A percentile compares a stretch with the other conserved stretches of the same genome.
These are phyloP conservation scores for Trichomonas vaginalis DNA, from an alignment of 208 protist genomes.

Conservation along the genomic window DNA sequence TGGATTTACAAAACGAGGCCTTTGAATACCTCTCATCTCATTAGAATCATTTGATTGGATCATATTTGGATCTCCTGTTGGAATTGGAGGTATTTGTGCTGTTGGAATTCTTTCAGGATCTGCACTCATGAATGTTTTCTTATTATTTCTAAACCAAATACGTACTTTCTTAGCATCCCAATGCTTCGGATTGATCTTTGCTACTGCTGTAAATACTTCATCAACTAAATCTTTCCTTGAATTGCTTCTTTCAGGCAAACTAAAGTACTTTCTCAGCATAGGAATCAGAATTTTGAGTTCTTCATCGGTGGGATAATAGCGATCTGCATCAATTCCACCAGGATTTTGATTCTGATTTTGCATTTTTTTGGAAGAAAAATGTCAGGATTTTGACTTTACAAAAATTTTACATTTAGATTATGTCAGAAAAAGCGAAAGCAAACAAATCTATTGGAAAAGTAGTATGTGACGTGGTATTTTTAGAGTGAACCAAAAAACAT, in stretches of 20 bases:
- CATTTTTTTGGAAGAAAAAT: too few species aligned
- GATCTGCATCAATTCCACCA: background rate
- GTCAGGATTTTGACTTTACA: too few species aligned
- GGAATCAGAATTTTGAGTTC: background rate
- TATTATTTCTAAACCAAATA: slow-evolving; percentile 8
- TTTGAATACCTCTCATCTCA: background rate
- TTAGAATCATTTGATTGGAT: background rate
- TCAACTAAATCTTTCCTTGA: background rate
- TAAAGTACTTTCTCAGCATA: background rate
- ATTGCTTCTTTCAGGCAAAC: background rate
- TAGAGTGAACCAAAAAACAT: too few species aligned
- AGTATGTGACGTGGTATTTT: too few species aligned
- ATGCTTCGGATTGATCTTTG: background rate
- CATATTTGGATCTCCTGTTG: background rate
- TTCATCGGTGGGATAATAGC: background rate
- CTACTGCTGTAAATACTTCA: background rate
- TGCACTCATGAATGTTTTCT: background rate
- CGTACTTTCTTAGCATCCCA: background rate
- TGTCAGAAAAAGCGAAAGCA: too few species aligned
- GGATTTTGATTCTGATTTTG: too few species aligned
- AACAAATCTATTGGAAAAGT: too few species aligned
- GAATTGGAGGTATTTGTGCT: background rate
- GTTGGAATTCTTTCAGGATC: background rate
- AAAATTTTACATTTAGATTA: too few species aligned
- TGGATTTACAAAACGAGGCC: too few species aligned